Evolutionary conservation across 1,284 basidiomycete genomes (phyloP), one percentile per base, ranked within the genome.

Genomic region (Fomitopsis betulina): DNA sequence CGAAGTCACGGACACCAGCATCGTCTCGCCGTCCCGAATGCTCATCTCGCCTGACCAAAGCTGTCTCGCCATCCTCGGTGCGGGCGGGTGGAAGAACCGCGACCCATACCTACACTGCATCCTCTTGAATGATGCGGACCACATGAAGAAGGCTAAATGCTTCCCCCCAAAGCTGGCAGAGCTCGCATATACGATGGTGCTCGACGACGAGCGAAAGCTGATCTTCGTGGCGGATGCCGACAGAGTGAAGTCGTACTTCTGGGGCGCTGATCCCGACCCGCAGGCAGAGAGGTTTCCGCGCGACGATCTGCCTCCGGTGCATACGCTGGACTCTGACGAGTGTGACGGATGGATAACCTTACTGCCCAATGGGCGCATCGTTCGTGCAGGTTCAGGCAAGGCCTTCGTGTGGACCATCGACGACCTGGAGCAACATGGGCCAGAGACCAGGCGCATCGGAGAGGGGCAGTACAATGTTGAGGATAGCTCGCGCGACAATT

Each of bases 51-150:
- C 65, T 1, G 63, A 59, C 21, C 71, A 68, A 0, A 62, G 66
- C 4, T 71, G 69, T 49, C 57, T 78, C 10, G 67, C 70, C 0
- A 40, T 74, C 15, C 40, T 64, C 1, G 55, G 62, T 6, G 66
- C 65, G 15, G 70, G 71, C 9, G 76, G 77, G 5, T 78, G 66
- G 61, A 78, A 76, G 62, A 66, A 72, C 42, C 70, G 73, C 33
- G 65, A 68, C 7, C 75, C 77, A 0, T 52, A 61, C 12, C 58
- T 77, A 30, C 45, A 58, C 9, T 73, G 67, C 60, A 72, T 68
- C 62, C 51, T 68, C 30, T 66, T 70, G 9, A 65, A 52, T 15
- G 27, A 57, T 9, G 58, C 57, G 21, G 47, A 59, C 39, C 33
- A 15, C 5, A 13, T 56, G 25, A 35, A 51, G 15, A 45, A 65